A percentile compares a stretch with the other conserved stretches of the same genome.
Evolutionary conservation across 2,329 filamentous ascomycete species (phyloP).

Genomic region (Aspergillus neoniger): DNA sequence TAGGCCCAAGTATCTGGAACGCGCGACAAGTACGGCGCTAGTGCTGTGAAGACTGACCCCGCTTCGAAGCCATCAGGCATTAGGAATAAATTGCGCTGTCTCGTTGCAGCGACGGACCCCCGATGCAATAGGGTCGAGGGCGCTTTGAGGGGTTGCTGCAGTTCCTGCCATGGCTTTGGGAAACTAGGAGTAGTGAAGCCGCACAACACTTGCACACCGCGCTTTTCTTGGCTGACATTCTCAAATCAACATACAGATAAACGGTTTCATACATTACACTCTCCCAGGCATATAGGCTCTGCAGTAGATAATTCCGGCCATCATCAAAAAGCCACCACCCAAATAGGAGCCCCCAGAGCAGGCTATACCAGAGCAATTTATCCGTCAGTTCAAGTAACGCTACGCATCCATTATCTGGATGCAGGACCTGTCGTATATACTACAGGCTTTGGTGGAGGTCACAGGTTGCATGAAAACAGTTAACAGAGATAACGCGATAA

Average conservation of each 20-base stretch:
- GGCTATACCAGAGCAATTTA: slow-evolving; percentile 28
- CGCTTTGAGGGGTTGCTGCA: neutral
- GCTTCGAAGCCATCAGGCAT: neutral
- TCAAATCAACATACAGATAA: slow-evolving; percentile 10
- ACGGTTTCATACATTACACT: slow-evolving; percentile 15
- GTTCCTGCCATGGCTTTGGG: neutral
- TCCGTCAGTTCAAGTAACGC: slow-evolving; percentile 32
- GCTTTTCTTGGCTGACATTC: neutral
- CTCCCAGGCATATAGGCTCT: slow-evolving; percentile 3
- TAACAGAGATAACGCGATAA: fast-evolving
- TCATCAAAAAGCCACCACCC: slow-evolving; percentile 42
- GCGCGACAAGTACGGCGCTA: neutral
- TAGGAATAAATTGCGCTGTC: neutral
- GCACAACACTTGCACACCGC: neutral
- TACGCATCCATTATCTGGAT: slow-evolving; percentile 28
- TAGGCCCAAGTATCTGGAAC: neutral
- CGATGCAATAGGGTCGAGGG: neutral
- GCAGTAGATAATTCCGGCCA: slow-evolving; percentile 30
- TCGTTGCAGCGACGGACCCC: neutral
- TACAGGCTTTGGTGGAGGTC: neutral
- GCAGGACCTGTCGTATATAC: neutral
- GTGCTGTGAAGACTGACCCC: neutral
- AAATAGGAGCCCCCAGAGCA: slow-evolving; percentile 35
- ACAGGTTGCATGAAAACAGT: neutral
- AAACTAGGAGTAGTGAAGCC: neutral